Evolutionary conservation across 2,329 filamentous ascomycete species (phyloP), one percentile per base, ranked within the genome.

Genomic region (Emergomyces pasteurianus): DNA sequence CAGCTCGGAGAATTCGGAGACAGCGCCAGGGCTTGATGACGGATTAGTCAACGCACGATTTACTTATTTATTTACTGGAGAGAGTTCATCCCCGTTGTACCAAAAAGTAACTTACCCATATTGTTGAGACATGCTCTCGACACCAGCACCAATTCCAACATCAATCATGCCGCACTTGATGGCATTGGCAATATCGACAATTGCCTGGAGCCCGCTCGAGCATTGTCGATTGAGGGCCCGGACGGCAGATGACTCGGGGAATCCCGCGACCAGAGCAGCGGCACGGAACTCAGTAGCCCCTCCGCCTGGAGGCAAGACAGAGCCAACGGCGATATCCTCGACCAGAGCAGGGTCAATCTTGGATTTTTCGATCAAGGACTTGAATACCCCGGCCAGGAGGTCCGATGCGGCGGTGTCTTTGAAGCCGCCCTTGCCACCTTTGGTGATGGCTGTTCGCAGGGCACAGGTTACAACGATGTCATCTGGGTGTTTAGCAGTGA

Each of bases 231-330:
- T 99, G 74, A 96, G 78, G 62, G 86, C 86, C 78, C 89, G 90
- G 61, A 95, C 88, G n/a, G 91, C 88, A 5, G 91, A 84, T 21
- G 84, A 82, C 69, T 89, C 88, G 50, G 94, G 89, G 80, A 97
- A 95, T 53, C 94, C 94, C 57, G 94, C 94, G 7, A 90, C 90
- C 61, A 97, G 81, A 60, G 87, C 87, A 42, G 94, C 94, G 63
- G 91, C 94, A 66, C 94, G 88, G 86, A 96, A 96, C 79, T 97
- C 94, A 54, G 94, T 97, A 26, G 94, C 94, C 67, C 92, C 94
- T 67, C 91, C 94, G 64, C 94, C 94, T 40, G 92, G 92, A 21
- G 92, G 86, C 56, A 99, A 86, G 36, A 99, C 94, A 60, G 87
- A 88, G 66, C 94, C 94, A 62, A 97, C 92, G 58, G 88, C 88